These are phyloP conservation scores for Smithsoniella earleae DNA, from an alignment of 163 green algal genomes.

Conservation along the genomic window DNA sequence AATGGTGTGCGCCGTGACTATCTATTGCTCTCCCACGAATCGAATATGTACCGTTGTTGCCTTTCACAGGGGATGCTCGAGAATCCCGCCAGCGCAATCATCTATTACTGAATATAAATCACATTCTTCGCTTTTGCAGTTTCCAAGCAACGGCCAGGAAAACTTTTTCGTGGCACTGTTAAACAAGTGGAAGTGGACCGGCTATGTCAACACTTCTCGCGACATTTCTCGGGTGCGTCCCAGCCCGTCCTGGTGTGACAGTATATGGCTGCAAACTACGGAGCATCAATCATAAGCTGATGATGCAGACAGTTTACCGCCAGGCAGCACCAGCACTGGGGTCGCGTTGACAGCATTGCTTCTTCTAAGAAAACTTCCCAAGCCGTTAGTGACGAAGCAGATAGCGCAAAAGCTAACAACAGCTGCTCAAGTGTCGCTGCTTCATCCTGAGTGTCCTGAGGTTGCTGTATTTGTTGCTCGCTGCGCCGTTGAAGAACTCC, in stretches of 20 bases:
- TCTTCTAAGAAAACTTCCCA: not conserved
- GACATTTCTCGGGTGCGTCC: not conserved
- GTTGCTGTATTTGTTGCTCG: not conserved
- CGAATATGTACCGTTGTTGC: not conserved
- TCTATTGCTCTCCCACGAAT: no score
- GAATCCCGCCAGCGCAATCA: not conserved
- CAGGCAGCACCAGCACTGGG: not conserved
- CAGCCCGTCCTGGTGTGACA: not conserved
- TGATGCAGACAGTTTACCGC: not conserved
- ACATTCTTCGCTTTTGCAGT: not conserved
- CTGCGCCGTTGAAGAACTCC: not conserved
- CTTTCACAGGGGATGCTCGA: not conserved
- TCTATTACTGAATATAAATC: not conserved
- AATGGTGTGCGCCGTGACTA: conserved; percentile 11
- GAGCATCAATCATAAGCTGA: not conserved
- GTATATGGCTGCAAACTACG: not conserved
- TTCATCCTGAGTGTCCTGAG: not conserved
- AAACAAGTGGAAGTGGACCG: not conserved
- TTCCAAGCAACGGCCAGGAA: not conserved
- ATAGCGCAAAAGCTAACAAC: conserved; percentile 8
- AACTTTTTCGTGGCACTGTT: not conserved
- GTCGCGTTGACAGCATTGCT: not conserved
- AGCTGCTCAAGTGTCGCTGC: not conserved
- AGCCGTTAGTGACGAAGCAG: not conserved
- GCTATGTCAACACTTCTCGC: not conserved